Evolutionary conservation across 345 rosid species (phyloP).

Genomic region (Brassica carinata): DNA sequence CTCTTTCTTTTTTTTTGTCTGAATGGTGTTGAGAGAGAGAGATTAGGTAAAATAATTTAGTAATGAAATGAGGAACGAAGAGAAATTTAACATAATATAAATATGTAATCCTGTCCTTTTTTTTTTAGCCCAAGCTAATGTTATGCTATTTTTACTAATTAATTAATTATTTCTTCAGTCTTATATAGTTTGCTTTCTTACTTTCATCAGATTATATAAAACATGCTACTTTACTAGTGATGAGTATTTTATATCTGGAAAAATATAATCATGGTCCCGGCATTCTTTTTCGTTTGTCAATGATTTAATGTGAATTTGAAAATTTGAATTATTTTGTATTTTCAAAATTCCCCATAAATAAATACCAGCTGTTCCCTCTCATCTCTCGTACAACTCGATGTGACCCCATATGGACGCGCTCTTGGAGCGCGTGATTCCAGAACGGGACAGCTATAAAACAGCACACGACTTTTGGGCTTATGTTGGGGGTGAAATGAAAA

Average conservation of each 20-base stretch:
- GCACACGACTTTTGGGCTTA: constrained; percentile 35
- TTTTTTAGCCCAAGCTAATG: constrained; percentile 19
- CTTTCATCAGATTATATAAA: background rate
- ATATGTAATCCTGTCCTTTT: constrained; percentile 24
- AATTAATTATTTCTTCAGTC: constrained; percentile 3
- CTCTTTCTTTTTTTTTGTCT: background rate
- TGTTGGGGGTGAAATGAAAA: background rate
- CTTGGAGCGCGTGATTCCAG: constrained; percentile 11
- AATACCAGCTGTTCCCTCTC: constrained; percentile 15
- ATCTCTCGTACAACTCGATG: background rate
- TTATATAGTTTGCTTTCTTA: background rate
- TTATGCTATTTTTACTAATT: constrained; percentile 12
- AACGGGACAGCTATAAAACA: constrained; percentile 32
- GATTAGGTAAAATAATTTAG: constrained; percentile 36
- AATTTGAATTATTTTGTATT: background rate
- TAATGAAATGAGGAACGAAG: constrained; percentile 14
- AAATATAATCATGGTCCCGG: background rate
- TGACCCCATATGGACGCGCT: constrained; percentile 11
- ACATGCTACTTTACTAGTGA: background rate
- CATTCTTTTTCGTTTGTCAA: background rate
- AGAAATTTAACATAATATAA: constrained; percentile 8
- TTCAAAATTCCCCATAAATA: background rate
- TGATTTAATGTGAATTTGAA: constrained; percentile 2
- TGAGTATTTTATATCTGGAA: background rate
- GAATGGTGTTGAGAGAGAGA: background rate